These are phyloP conservation scores for Rhizodiscina lignyota DNA, from an alignment of 495 filamentous ascomycete species.

Conservation along the genomic window DNA sequence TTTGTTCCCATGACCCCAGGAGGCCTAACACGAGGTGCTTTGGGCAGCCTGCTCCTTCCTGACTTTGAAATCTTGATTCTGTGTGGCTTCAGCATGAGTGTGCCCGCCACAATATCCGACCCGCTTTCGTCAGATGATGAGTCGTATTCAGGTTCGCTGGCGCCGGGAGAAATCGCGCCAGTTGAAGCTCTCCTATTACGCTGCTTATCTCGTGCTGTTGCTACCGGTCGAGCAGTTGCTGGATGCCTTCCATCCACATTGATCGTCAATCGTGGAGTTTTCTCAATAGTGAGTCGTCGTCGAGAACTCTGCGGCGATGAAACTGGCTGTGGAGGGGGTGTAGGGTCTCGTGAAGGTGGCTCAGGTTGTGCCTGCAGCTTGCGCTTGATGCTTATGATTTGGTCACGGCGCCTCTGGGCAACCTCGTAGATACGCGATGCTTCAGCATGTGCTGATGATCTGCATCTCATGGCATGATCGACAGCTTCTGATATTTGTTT, in stretches of 20 bases:
- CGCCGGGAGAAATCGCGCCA: slow-evolving; percentile 18
- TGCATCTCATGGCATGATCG: slow-evolving; percentile 54
- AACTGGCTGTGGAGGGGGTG: slow-evolving; percentile 26
- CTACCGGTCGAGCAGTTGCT: slow-evolving; percentile 27
- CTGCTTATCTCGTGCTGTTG: slow-evolving; percentile 18
- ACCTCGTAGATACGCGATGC: slow-evolving; percentile 63
- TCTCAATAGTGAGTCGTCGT: slow-evolving; percentile 24
- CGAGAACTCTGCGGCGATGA: background rate
- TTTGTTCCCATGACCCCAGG: slow-evolving; percentile 36
- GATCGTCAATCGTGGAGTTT: slow-evolving; percentile 21
- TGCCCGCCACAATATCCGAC: background rate
- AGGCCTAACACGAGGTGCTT: slow-evolving; percentile 24
- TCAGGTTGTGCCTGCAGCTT: slow-evolving; percentile 68
- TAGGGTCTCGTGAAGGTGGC: slow-evolving; percentile 52
- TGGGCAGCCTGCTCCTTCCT: slow-evolving; percentile 14
- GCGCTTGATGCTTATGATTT: slow-evolving; percentile 56
- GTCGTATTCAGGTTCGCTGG: background rate
- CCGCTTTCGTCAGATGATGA: background rate
- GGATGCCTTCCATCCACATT: slow-evolving; percentile 21
- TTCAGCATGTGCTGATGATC: slow-evolving; percentile 67
- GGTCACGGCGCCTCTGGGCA: slow-evolving; percentile 61
- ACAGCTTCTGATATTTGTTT: slow-evolving; percentile 59
- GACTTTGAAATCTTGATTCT: slow-evolving; percentile 6
- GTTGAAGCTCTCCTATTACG: slow-evolving; percentile 3
- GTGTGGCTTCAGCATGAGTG: background rate